Base-by-base conservation (phyloP, 2,329 filamentous ascomycete genomes). In the Herpotrichia juniperi region DNA sequence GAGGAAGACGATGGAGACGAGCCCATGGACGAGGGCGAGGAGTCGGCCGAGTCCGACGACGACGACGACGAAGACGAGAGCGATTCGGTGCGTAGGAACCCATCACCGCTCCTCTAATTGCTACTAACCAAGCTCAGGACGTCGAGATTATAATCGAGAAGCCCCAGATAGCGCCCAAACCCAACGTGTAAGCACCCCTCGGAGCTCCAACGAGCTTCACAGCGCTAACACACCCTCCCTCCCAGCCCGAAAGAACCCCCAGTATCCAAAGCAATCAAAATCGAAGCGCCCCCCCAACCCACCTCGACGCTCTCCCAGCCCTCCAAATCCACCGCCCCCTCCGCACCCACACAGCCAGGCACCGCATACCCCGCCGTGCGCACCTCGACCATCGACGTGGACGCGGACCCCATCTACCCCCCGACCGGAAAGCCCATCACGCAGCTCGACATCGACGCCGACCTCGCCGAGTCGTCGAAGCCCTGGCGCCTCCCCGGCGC, bases 401-500 rank as follows among this genome's bases (percentile, higher is more conserved):
- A 96, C 72, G 88, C 83, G 3, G 90, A 92, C 57, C 93, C 94
- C 0, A 78, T 89, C 2, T 93, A 96, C 72, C 86, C 89, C 16
- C 80, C 78, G 2, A 81, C 83, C 2, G 87, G 87, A 19, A 94
- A 96, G 61, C 93, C 94, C 63, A 89, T 94, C 43, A 76, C 63
- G 1, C 75, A 77, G 42, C 64, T 82, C 46, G 79, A 82, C 57
- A 78, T 83, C 56, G 80, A 82, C 56, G 78, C 78, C 42, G 68
- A 81, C 57, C 70, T 81, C 17, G 79, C 81, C 48, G 91, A 92
- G 65, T 79, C 83, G 57, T 90, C 93, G 57, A 97, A 97, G 74
- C 93, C 93, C 16, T 99, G 94, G 94, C 87, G 94, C 39, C 88
- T 93, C 59, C 94, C 94, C 0, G 94, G 94, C 42, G 93, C 93